Evolutionary conservation across 2,329 filamentous ascomycete species (phyloP).

Genomic region (Emergomyces pasteurianus): DNA sequence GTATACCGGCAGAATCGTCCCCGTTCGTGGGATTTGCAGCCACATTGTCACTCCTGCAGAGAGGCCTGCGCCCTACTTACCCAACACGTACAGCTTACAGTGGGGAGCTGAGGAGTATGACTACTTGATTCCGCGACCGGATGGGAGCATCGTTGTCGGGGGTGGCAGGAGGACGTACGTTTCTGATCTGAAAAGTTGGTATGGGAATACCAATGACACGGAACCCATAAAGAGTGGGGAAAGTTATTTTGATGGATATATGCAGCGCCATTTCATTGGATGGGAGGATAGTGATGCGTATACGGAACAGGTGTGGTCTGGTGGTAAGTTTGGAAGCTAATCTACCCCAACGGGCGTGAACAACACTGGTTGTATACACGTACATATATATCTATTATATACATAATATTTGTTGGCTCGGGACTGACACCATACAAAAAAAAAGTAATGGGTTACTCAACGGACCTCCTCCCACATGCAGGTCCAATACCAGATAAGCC

Average conservation of each 20-base stretch:
- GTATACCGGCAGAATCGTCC: slow-evolving; percentile 61
- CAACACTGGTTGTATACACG: background rate
- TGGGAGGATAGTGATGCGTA: slow-evolving; percentile 25
- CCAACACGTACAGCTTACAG: slow-evolving; percentile 50
- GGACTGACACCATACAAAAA: slow-evolving; percentile 18
- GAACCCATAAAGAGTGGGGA: slow-evolving; percentile 35
- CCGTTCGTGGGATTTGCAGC: slow-evolving; percentile 49
- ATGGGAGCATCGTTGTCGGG: slow-evolving; percentile 48
- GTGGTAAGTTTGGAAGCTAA: slow-evolving; percentile 16
- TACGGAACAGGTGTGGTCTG: slow-evolving; percentile 24
- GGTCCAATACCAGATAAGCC: slow-evolving; percentile 35
- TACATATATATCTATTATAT: background rate
- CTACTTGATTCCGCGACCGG: slow-evolving; percentile 51
- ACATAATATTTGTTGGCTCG: background rate
- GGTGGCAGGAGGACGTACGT: slow-evolving; percentile 42
- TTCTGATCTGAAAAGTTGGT: slow-evolving; percentile 31
- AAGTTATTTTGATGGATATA: slow-evolving; percentile 29
- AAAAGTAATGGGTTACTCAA: slow-evolving; percentile 40
- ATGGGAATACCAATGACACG: slow-evolving; percentile 35
- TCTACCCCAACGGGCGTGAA: background rate
- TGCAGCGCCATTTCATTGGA: slow-evolving; percentile 26
- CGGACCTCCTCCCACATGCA: slow-evolving; percentile 42
- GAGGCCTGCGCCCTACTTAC: slow-evolving; percentile 17
- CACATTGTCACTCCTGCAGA: slow-evolving; percentile 19
- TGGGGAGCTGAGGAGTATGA: slow-evolving; percentile 48